Base-by-base conservation (phyloP, 1,284 basidiomycete species). In the Ceratobasidium sp. region DNA sequence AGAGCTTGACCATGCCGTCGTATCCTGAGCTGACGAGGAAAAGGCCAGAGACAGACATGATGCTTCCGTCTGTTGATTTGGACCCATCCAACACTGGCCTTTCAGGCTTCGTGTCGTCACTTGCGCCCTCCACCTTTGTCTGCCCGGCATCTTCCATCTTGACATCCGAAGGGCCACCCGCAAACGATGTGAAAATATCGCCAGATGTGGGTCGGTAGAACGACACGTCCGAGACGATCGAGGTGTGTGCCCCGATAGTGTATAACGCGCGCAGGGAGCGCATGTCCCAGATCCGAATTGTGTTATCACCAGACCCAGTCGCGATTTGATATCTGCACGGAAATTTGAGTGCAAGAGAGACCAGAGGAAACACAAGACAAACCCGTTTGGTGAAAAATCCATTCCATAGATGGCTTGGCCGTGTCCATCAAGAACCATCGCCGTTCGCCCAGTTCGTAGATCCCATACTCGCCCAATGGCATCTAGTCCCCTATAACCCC, bases 381-480 rank as follows among this genome's bases (percentile, higher is more conserved):
- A 96, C 89, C 96, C 95, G 77, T 97, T 99, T 7, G 96, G 95
- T 23, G 95, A 95, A 81, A 98, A 99, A 73, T 90, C 90, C 77
- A 98, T 91, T 1, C 92, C 84, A 73, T 95, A 91, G 74, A 99
- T 96, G 75, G 95, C 91, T 80, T 96, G 91, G 2, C 96, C 93
- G 77, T 99, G 97, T 0, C 97, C 97, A 76, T 98, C 96, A 21
- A 99, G 87, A 1, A 99, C 94, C 96, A 99, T 98, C 0, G 95
- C 95, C 0, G 96, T 97, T 77, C 94, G 85, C 0, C 97, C 97
- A 6, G 96, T 97, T 58, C 97, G 87, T 33, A 96, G 78, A 81
- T 99, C 97, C 97, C 97, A 99, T 0, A 98, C 91, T 30, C 97
- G 89, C 0, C 95, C 97, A 76, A 99, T 95, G 0, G 95, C 95